These are phyloP conservation scores for Helotiales sp. DNA, from an alignment of 2,329 filamentous ascomycete genomes.

Conservation along the genomic window DNA sequence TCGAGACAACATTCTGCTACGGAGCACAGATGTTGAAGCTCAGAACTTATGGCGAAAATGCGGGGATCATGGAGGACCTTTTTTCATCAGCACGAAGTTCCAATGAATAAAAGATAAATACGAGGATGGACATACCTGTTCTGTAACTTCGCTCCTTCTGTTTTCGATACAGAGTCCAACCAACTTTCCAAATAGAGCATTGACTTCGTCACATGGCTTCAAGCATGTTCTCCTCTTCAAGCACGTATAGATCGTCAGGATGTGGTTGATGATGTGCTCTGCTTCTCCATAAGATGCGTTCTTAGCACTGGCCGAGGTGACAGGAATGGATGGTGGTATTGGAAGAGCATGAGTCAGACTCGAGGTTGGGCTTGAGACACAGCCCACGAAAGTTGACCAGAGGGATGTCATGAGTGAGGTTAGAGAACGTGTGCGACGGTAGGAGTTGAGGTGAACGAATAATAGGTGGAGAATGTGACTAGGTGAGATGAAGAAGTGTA, in stretches of 20 bases:
- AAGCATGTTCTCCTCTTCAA: constrained; percentile 22
- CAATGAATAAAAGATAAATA: background rate
- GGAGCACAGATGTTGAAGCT: constrained; percentile 44
- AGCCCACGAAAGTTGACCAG: background rate
- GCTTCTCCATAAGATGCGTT: too few species aligned
- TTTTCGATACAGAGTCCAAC: constrained; percentile 38
- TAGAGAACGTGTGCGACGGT: too few species aligned
- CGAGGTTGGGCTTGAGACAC: background rate
- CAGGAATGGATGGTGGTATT: too few species aligned
- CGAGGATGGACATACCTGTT: background rate
- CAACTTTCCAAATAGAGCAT: constrained; percentile 38
- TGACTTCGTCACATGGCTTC: constrained; percentile 35
- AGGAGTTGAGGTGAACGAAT: too few species aligned
- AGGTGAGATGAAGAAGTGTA: too few species aligned
- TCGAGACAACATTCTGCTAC: constrained; percentile 47
- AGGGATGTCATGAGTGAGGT: too few species aligned
- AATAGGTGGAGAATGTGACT: too few species aligned
- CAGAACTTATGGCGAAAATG: constrained; percentile 37
- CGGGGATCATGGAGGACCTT: constrained; percentile 38
- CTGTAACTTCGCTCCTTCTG: background rate
- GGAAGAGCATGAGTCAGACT: background rate
- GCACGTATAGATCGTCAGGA: background rate
- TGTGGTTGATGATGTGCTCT: background rate
- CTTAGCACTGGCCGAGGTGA: too few species aligned
- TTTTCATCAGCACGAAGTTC: background rate